phyloP scores from a whole-genome alignment of 257 asterid genomes.

The Henckelia pumila region DNA sequence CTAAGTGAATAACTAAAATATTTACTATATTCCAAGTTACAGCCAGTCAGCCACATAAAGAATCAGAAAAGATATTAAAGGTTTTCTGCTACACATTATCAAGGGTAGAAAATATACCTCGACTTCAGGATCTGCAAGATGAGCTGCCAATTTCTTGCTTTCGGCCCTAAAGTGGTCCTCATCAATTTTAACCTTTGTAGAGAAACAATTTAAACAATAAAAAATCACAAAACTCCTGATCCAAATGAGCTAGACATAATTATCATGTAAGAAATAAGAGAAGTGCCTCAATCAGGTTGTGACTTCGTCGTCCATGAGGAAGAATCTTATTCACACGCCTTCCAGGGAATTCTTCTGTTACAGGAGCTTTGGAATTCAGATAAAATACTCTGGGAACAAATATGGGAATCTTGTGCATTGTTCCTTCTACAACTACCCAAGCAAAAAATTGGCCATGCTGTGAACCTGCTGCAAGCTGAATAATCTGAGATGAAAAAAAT shows the following conservation, averaged over 20 bases:
- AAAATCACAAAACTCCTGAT: slow-evolving; percentile 11
- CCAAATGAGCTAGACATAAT: slow-evolving; percentile 12
- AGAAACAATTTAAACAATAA: slow-evolving; percentile 17
- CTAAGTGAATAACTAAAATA: background rate
- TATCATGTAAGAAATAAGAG: slow-evolving; percentile 14
- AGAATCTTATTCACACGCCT: slow-evolving; percentile 83
- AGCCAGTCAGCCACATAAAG: slow-evolving; percentile 17
- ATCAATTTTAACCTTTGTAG: slow-evolving; percentile 65
- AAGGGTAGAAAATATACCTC: slow-evolving; percentile 54
- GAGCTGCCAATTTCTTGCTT: slow-evolving; percentile 85
- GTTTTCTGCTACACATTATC: slow-evolving; percentile 15
- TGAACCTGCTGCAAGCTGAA: slow-evolving; percentile 76
- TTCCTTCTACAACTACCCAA: slow-evolving; percentile 91
- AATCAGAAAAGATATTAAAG: slow-evolving; percentile 13
- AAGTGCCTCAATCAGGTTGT: slow-evolving; percentile 83
- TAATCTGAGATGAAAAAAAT: slow-evolving; percentile 50
- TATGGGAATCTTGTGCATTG: slow-evolving; percentile 77
- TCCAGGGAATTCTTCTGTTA: slow-evolving; percentile 95
- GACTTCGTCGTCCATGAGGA: slow-evolving; percentile 87
- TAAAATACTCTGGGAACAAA: slow-evolving; percentile 77
- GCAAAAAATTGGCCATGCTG: slow-evolving; percentile 80
- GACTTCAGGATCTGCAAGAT: slow-evolving; percentile 98
- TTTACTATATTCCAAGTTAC: slow-evolving; percentile 8
- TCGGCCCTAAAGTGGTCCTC: slow-evolving; percentile 87
- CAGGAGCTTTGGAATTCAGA: slow-evolving; percentile 93